Conservation (phyloP, 176 grass and related monocot genomes). For the Lolium multiflorum region DNA sequence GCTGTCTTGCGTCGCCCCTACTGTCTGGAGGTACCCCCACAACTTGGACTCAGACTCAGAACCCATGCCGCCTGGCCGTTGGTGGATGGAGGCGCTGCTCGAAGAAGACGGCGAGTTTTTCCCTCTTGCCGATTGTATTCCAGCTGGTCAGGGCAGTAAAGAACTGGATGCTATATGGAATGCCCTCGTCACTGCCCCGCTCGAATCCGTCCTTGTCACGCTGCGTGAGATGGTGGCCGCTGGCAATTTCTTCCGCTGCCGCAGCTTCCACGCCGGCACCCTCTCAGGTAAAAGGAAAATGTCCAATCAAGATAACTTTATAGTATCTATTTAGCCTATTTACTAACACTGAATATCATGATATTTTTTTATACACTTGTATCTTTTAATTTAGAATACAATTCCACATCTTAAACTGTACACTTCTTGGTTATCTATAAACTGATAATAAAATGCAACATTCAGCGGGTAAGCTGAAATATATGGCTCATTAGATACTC, state of each 20-base stretch:
- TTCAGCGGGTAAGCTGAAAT: neutral
- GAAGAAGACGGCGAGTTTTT: neutral
- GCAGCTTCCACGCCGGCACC: constrained; percentile 14
- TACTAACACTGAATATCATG: neutral
- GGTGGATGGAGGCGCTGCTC: neutral
- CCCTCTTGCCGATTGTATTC: neutral
- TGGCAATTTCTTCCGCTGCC: constrained; percentile 1
- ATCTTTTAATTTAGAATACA: neutral
- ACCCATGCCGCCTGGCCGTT: neutral
- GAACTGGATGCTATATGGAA: neutral
- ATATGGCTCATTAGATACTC: neutral
- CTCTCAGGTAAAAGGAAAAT: neutral
- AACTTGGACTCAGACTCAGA: neutral
- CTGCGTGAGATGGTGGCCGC: neutral
- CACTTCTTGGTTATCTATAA: neutral
- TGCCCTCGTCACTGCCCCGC: neutral
- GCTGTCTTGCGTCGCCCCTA: neutral
- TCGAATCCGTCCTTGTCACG: neutral
- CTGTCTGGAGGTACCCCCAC: neutral
- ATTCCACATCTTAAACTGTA: no score
- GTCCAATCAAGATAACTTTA: no score
- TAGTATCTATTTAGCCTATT: neutral
- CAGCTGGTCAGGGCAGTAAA: neutral
- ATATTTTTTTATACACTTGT: neutral
- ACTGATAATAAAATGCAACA: neutral